These are phyloP conservation scores for Waltiozyma solani DNA, from an alignment of 1,139 yeast species.

Conservation along the genomic window DNA sequence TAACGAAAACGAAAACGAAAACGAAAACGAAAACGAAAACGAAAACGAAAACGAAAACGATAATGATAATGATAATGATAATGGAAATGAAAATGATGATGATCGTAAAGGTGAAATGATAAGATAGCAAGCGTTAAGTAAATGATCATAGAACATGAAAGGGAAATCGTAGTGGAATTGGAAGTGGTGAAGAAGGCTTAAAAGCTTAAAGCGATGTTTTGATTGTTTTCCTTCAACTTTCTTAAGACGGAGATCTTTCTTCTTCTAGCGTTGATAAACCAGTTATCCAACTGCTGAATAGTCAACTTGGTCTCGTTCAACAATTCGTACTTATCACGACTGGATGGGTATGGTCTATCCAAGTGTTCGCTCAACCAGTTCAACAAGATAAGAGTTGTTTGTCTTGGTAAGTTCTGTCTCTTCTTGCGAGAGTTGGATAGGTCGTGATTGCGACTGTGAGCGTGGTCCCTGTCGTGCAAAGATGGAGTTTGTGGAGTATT, in stretches of 20 bases:
- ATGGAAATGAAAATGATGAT: too few species aligned
- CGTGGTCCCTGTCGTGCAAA: not conserved
- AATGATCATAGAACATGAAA: too few species aligned
- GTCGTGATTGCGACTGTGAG: not conserved
- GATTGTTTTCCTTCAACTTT: constrained; percentile 22
- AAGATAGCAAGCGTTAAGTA: too few species aligned
- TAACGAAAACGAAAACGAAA: too few species aligned
- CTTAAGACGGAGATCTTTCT: constrained; percentile 47
- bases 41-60: too few species aligned
- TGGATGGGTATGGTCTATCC: constrained; percentile 81
- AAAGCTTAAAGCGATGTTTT: constrained; percentile 16
- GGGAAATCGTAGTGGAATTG: too few species aligned
- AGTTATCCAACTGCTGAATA: constrained; percentile 74
- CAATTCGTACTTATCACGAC: constrained; percentile 66
- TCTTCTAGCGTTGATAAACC: constrained; percentile 87
- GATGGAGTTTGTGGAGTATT: not conserved
- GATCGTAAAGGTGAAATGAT: too few species aligned
- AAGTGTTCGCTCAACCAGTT: constrained; percentile 72
- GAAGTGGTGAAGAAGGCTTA: too few species aligned
- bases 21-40: too few species aligned
- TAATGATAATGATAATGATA: too few species aligned
- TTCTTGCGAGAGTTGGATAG: constrained; percentile 21
- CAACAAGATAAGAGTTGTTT: constrained; percentile 62
- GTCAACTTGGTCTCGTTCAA: constrained; percentile 70
- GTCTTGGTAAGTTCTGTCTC: constrained; percentile 71